Evolutionary conservation across 2,329 filamentous ascomycete genomes (phyloP).

Genomic region (Colletotrichum melonis): DNA sequence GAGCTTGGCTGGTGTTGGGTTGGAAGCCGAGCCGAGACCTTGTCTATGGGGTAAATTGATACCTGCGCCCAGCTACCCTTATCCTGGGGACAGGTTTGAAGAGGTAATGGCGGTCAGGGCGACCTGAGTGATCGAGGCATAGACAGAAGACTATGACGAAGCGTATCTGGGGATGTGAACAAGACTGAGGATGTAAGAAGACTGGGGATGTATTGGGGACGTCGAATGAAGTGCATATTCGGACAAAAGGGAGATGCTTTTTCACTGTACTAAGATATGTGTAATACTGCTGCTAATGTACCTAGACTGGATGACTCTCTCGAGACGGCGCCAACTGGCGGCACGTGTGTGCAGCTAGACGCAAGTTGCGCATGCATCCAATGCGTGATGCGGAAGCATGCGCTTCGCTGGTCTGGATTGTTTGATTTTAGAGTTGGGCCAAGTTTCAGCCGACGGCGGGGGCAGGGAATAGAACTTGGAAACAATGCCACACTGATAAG

Average conservation of each 20-base stretch:
- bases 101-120: not conserved
- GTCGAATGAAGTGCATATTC: not conserved
- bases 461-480: not conserved
- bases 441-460: not conserved
- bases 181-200: too few species aligned
- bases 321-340: not conserved
- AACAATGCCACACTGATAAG: not conserved
- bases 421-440: conserved; percentile 13
- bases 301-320: not conserved
- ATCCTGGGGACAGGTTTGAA: too few species aligned
- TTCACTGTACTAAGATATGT: not conserved
- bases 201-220: not conserved
- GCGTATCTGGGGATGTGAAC: not conserved
- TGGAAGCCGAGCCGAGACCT: not conserved
- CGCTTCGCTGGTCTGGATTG: not conserved
- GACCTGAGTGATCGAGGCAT: too few species aligned
- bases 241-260: not conserved
- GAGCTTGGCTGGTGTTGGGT: not conserved
- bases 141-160: not conserved
- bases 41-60: not conserved
- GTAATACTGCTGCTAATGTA: not conserved
- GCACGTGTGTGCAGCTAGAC: not conserved
- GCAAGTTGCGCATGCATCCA: not conserved
- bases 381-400: not conserved
- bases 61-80: too few species aligned